Base-by-base conservation (phyloP, 2,329 filamentous ascomycete genomes). In the Stachybotrys chartarum region DNA sequence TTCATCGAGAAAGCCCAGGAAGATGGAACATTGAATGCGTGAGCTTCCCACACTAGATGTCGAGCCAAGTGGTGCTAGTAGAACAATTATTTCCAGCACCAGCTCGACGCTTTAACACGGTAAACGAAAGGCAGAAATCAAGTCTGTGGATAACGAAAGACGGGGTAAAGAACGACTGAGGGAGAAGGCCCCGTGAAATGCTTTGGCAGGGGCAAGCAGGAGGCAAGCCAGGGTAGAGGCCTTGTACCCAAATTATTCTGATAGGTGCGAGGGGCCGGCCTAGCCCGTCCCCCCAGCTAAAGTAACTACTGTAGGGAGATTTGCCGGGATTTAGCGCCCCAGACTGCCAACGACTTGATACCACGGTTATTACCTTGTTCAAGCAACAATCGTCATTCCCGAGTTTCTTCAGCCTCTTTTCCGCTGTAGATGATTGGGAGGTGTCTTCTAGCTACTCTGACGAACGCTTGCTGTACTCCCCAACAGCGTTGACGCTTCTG, bases 111-210 rank as follows among this genome's bases (percentile, higher is more conserved):
- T 42, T 42, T 42, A 16, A 47, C 5, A 47, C 30, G 17, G 51
- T 30, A 16, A 47, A 53, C 17, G 30, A 53, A 30, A 5, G 31
- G 39, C 18, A 46, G 24, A 24, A 24, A 24, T 24, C 24, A 24
- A 24, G 24, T 24, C 24, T 24, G 24, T 24, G 24, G 24, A 42
- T 42, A 54, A 49, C 24, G 52, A 54, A 46, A 39, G 52, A 54
- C 45, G 30, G 52, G 52, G 30, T 39, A 47, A 49, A 24, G 45
- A 54, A 54, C 52, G 52, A 18, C 35, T 17, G 46, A 44, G 52
- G 46, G 35, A 44, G 42, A n/a, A 32, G 31, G 45, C 12, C 16
- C n/a, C n/a, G 48, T 30, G 35, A 14, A 42, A 42, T 14, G 10
- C 35, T 10, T 10, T 10, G 8, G 35, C 35, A 3, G 14, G 35